These are phyloP conservation scores for Xylaria sp. DNA, from an alignment of 2,329 filamentous ascomycete genomes.

Conservation along the genomic window DNA sequence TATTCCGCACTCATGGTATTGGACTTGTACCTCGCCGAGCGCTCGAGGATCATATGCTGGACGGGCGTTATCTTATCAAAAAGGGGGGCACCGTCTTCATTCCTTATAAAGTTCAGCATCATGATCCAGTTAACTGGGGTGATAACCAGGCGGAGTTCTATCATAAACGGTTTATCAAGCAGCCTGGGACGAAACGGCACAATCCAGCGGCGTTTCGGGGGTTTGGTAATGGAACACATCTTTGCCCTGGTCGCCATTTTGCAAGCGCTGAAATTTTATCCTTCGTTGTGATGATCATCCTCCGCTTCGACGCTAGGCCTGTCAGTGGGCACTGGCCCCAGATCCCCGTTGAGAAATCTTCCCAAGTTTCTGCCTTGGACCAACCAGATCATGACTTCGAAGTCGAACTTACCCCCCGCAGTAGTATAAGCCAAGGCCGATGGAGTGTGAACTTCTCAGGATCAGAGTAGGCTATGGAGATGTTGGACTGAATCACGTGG, in stretches of 20 bases:
- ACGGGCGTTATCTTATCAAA: constrained; percentile 31
- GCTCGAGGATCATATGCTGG: constrained; percentile 32
- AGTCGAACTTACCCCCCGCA: constrained; percentile 5
- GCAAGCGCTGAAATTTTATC: constrained; percentile 31
- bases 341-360: neutral
- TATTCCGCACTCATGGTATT: constrained; percentile 26
- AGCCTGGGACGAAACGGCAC: constrained; percentile 1
- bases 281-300: constrained; percentile 23
- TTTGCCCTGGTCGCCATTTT: constrained; percentile 35
- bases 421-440: neutral
- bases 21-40: constrained; percentile 17
- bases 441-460: constrained; percentile 10
- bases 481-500: no score
- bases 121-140: constrained; percentile 15
- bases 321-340: constrained; percentile 8
- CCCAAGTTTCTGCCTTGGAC: constrained; percentile 10
- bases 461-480: no score
- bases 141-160: constrained; percentile 15
- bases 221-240: constrained; percentile 29
- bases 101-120: constrained; percentile 27
- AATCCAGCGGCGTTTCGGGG: constrained; percentile 32
- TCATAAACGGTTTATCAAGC: constrained; percentile 25
- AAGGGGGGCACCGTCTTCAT: constrained; percentile 31
- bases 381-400: constrained; percentile 13
- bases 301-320: constrained; percentile 22